These are phyloP conservation scores for Pichia membranifaciens DNA, from an alignment of 805 yeast species.

Conservation along the genomic window DNA sequence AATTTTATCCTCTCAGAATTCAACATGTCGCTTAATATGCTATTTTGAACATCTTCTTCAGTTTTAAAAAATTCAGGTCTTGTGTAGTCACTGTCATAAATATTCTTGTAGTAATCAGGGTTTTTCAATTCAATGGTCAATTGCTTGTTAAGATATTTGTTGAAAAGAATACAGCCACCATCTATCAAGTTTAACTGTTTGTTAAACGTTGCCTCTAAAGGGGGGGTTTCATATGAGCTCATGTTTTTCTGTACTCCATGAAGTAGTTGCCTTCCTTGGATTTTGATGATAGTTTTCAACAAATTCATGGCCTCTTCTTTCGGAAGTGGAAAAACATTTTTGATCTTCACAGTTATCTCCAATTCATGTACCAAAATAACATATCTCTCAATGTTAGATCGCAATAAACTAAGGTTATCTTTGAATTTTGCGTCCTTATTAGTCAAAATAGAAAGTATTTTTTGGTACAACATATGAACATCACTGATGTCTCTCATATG, in stretches of 20 bases:
- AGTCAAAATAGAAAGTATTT: not conserved
- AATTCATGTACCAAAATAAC: constrained; percentile 8
- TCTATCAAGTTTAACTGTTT: constrained; percentile 4
- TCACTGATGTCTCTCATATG: not conserved
- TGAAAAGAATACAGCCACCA: constrained; percentile 10
- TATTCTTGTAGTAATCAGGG: not conserved
- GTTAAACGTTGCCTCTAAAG: constrained; percentile 4
- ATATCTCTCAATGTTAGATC: constrained; percentile 8
- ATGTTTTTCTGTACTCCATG: not conserved
- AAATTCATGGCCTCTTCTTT: constrained; percentile 5
- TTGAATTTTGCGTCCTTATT: too few relatives aligned
- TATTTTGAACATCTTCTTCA: not conserved
- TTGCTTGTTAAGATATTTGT: constrained; percentile 2
- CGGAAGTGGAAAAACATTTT: constrained; percentile 2
- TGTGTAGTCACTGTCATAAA: not conserved
- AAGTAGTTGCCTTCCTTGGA: constrained; percentile 2
- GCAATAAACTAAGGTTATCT: not conserved
- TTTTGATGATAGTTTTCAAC: not conserved
- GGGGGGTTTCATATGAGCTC: not conserved
- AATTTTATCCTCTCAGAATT: not conserved
- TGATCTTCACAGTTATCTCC: constrained; percentile 3
- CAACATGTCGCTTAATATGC: not conserved
- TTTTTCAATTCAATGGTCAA: constrained; percentile 1
- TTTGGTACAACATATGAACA: not conserved
- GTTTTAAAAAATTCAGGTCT: not conserved